Percentiles rank a stretch among this genome's conserved stretches.
Evolutionary conservation across 1,284 basidiomycete species (phyloP).

Genomic region (Papiliotrema nemorosa): DNA sequence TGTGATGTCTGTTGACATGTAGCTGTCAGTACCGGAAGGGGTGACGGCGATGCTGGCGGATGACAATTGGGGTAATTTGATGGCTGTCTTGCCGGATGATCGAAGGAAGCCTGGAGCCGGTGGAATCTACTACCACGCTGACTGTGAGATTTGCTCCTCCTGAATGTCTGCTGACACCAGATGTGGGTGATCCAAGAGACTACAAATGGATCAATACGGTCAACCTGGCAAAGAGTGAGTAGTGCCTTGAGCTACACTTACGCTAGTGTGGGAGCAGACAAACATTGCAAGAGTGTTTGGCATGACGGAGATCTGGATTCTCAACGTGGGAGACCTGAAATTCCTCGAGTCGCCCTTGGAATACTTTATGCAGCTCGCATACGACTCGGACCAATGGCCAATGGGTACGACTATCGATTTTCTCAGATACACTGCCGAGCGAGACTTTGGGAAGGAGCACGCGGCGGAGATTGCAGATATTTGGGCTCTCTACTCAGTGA

Average conservation of each 20-base stretch:
- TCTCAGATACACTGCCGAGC: slow-evolving; percentile 18
- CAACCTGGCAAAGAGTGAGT: slow-evolving; percentile 27
- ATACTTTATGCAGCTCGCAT: slow-evolving; percentile 23
- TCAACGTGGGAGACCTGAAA: slow-evolving; percentile 32
- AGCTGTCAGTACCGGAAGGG: slow-evolving; percentile 40
- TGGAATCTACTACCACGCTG: slow-evolving; percentile 64
- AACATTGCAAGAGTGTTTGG: slow-evolving; percentile 30
- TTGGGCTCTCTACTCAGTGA: slow-evolving; percentile 16
- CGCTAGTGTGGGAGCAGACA: slow-evolving; percentile 38
- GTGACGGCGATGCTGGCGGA: slow-evolving; percentile 36
- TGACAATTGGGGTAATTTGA: slow-evolving; percentile 47
- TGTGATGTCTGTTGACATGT: slow-evolving; percentile 4
- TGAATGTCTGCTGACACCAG: slow-evolving; percentile 4
- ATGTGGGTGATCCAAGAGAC: slow-evolving; percentile 36
- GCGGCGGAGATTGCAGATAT: slow-evolving; percentile 25
- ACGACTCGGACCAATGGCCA: slow-evolving; percentile 25
- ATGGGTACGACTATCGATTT: slow-evolving; percentile 22
- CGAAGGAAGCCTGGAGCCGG: slow-evolving; percentile 63
- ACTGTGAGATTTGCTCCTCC: slow-evolving; percentile 20
- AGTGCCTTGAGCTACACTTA: no score
- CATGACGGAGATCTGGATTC: slow-evolving; percentile 30
- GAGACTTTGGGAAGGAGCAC: slow-evolving; percentile 26
- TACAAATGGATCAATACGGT: slow-evolving; percentile 45
- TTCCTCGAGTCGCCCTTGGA: slow-evolving; percentile 27
- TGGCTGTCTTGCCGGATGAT: slow-evolving; percentile 51